Conservation (phyloP, 73 alveolate species). For the Blepharisma japonicum region DNA sequence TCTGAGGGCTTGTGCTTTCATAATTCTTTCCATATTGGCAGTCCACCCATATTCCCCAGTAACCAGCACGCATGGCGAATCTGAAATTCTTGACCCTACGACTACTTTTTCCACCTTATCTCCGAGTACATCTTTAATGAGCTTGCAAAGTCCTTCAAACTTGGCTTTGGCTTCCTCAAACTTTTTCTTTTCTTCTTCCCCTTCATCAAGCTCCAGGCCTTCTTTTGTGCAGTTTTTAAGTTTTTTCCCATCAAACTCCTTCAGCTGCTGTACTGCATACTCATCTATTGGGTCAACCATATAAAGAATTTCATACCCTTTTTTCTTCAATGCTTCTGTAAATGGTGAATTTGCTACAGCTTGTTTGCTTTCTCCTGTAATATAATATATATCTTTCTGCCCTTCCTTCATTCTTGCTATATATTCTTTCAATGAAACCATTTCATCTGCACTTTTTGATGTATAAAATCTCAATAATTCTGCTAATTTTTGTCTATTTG, state of each 20-base stretch:
- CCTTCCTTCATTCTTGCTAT: constrained; percentile 98
- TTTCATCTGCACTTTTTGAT: constrained; percentile 97
- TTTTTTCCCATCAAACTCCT: constrained; percentile 99
- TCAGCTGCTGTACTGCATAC: constrained; percentile 96
- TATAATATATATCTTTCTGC: constrained; percentile 97
- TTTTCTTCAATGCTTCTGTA: constrained; percentile 97
- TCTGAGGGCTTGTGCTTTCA: constrained; percentile 99
- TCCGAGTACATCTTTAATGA: constrained; percentile 97
- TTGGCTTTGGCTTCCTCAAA: constrained; percentile 97
- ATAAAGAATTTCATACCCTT: constrained; percentile 97
- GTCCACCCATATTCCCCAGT: constrained; percentile 99
- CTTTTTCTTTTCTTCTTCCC: constrained; percentile 88
- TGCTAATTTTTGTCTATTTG: constrained; percentile 96
- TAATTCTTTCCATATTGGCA: constrained; percentile 99
- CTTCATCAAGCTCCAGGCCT: constrained; percentile 95
- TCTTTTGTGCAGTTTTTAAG: constrained; percentile 96
- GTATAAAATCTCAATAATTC: constrained; percentile 97
- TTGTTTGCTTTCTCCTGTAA: constrained; percentile 97
- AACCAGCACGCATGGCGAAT: constrained; percentile 98
- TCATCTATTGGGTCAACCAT: constrained; percentile 99
- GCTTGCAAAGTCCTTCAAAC: constrained; percentile 98
- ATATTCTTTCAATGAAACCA: constrained; percentile 96
- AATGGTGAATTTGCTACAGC: constrained; percentile 98
- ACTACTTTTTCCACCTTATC: constrained; percentile 99
- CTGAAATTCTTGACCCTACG: constrained; percentile 93